phyloP scores from a whole-genome alignment of 1,284 basidiomycete genomes.

The Flammula alnicola region DNA sequence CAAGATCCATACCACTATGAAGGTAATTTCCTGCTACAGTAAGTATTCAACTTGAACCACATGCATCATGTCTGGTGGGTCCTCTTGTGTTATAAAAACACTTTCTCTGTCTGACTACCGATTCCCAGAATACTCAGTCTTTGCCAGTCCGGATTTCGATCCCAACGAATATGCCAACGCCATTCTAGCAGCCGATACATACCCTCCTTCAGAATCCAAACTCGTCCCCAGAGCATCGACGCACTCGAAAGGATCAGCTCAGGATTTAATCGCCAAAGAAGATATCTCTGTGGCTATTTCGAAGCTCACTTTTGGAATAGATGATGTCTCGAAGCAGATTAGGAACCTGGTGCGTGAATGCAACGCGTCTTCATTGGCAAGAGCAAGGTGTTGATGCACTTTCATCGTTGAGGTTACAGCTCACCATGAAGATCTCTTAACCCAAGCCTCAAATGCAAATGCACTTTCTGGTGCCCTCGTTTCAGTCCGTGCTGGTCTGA shows the following conservation, averaged over 20 bases:
- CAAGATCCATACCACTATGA: too few species aligned
- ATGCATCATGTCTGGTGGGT: constrained; percentile 5
- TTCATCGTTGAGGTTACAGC: constrained; percentile 54
- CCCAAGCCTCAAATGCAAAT: constrained; percentile 70
- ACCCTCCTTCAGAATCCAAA: constrained; percentile 47
- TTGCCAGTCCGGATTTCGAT: constrained; percentile 74
- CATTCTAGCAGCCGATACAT: constrained; percentile 79
- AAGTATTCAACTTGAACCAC: not conserved
- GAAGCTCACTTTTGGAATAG: constrained; percentile 82
- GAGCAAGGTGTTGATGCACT: constrained; percentile 12
- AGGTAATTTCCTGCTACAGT: too few species aligned
- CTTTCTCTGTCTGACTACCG: not conserved
- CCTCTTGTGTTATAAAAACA: not conserved
- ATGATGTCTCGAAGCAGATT: constrained; percentile 88
- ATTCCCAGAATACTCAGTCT: constrained; percentile 65
- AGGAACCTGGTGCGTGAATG: constrained; percentile 71
- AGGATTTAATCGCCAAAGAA: constrained; percentile 71
- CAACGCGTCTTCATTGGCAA: not conserved
- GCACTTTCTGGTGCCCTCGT: constrained; percentile 66
- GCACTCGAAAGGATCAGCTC: constrained; percentile 39
- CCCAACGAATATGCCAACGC: constrained; percentile 89
- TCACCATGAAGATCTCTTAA: constrained; percentile 77
- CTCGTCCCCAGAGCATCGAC: constrained; percentile 27
- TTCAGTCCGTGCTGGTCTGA: constrained; percentile 65
- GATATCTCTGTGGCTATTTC: constrained; percentile 88